Evolutionary conservation across 2,329 filamentous ascomycete species (phyloP).

Genomic region (Penicillium sp.): DNA sequence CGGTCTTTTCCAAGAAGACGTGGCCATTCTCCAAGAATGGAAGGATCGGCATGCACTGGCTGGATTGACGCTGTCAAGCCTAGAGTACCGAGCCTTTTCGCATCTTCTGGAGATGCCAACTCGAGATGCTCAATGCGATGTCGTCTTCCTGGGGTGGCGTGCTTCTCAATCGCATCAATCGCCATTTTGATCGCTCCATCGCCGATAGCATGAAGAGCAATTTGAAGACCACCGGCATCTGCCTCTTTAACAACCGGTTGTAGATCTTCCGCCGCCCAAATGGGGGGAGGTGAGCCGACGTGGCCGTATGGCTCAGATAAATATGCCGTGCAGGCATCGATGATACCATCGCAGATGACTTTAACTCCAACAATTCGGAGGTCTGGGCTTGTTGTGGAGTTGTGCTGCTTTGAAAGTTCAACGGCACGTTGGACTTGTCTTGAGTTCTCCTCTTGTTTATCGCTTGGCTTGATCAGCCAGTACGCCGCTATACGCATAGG

Average conservation of each 20-base stretch:
- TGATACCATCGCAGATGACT: constrained; percentile 54
- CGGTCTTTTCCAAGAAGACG: constrained; percentile 48
- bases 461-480: constrained; percentile 52
- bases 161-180: constrained; percentile 43
- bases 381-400: constrained; percentile 45
- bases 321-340: constrained; percentile 47
- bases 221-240: constrained; percentile 49
- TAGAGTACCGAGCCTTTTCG: constrained; percentile 46
- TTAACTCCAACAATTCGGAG: constrained; percentile 54
- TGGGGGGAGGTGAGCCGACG: constrained; percentile 36
- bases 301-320: constrained; percentile 39
- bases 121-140: constrained; percentile 59
- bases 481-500: constrained; percentile 52
- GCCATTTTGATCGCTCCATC: constrained; percentile 51
- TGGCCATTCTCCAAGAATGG: constrained; percentile 53
- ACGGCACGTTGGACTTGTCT: constrained; percentile 52
- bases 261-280: constrained; percentile 50
- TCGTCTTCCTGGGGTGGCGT: constrained; percentile 23
- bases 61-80: constrained; percentile 49
- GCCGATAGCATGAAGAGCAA: constrained; percentile 56
- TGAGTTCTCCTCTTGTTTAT: constrained; percentile 43
- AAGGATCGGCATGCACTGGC: constrained; percentile 45
- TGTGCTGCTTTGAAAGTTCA: constrained; percentile 46
- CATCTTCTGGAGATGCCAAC: constrained; percentile 51
- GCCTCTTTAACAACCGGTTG: constrained; percentile 49